phyloP scores from a whole-genome alignment of 306 rosid species.

The Vigna unguiculata region DNA sequence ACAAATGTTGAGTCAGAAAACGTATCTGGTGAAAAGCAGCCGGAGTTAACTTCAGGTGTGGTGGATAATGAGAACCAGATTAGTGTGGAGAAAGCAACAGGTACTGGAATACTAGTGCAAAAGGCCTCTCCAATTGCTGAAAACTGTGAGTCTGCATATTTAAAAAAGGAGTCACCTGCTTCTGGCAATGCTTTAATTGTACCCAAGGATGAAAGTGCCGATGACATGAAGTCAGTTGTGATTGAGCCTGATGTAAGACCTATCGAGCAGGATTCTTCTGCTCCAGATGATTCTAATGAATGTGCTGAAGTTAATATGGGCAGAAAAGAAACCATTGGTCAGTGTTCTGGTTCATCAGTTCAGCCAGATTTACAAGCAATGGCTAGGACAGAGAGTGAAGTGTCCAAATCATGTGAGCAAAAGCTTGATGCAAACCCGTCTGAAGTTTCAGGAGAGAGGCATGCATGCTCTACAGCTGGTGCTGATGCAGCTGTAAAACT shows the following conservation, averaged over 20 bases:
- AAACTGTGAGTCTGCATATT: slow-evolving; percentile 34
- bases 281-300: slow-evolving; percentile 34
- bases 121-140: slow-evolving; percentile 46
- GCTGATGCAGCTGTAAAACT: slow-evolving; percentile 62
- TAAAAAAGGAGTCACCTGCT: slow-evolving; percentile 46
- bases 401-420: slow-evolving; percentile 43
- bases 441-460: slow-evolving; percentile 48
- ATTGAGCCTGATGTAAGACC: slow-evolving; percentile 34
- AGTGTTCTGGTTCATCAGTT: slow-evolving; percentile 33
- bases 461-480: slow-evolving; percentile 42
- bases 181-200: slow-evolving; percentile 37
- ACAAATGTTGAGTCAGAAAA: slow-evolving; percentile 53
- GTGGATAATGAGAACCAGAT: slow-evolving; percentile 48
- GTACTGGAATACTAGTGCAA: slow-evolving; percentile 28
- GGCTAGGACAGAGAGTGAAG: slow-evolving; percentile 43
- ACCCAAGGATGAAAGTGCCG: slow-evolving; percentile 29
- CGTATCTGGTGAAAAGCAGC: slow-evolving; percentile 55
- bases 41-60: slow-evolving; percentile 58
- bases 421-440: slow-evolving; percentile 49
- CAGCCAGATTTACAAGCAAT: slow-evolving; percentile 35
- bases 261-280: slow-evolving; percentile 42
- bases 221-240: slow-evolving; percentile 25
- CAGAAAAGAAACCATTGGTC: slow-evolving; percentile 40
- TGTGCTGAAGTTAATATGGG: slow-evolving; percentile 40
- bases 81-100: slow-evolving; percentile 37